These are phyloP conservation scores for Sistotremastrum suecicum DNA, from an alignment of 768 basidiomycete genomes.

Conservation along the genomic window DNA sequence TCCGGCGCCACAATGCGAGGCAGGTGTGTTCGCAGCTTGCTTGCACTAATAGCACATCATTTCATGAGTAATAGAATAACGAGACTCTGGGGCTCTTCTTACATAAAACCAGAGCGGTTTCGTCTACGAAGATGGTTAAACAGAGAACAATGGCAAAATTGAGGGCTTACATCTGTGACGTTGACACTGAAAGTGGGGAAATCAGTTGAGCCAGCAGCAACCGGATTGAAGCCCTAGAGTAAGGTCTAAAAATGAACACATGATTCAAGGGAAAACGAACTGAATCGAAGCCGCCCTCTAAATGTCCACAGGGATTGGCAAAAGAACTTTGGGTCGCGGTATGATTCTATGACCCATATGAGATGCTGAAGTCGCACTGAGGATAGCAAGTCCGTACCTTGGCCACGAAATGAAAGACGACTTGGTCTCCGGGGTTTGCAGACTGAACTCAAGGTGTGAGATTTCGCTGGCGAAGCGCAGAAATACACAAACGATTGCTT, in stretches of 20 bases:
- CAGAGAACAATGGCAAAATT: neutral
- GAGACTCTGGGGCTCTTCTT: neutral
- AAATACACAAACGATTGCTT: constrained; percentile 33
- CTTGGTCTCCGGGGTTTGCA: constrained; percentile 40
- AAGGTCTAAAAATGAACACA: constrained; percentile 20
- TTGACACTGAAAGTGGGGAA: constrained; percentile 35
- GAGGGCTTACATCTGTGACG: constrained; percentile 20
- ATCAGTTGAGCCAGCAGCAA: constrained; percentile 35
- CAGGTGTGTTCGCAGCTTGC: constrained; percentile 35
- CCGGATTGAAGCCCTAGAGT: constrained; percentile 16
- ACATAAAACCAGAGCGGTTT: constrained; percentile 38
- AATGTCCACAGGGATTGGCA: constrained; percentile 33
- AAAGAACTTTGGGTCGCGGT: constrained; percentile 22
- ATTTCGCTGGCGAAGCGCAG: neutral
- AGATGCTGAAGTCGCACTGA: neutral
- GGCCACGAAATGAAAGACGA: constrained; percentile 45
- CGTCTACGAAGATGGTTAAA: constrained; percentile 21
- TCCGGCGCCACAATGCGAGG: constrained; percentile 44
- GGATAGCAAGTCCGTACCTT: constrained; percentile 30
- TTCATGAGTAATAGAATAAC: neutral
- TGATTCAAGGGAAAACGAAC: constrained; percentile 10
- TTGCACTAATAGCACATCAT: constrained; percentile 23
- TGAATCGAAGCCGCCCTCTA: constrained; percentile 39
- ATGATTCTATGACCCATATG: constrained; percentile 10
- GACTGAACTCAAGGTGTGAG: constrained; percentile 15